These are phyloP conservation scores for Barnettozyma vustinii DNA, from an alignment of 805 yeast genomes.

Conservation along the genomic window DNA sequence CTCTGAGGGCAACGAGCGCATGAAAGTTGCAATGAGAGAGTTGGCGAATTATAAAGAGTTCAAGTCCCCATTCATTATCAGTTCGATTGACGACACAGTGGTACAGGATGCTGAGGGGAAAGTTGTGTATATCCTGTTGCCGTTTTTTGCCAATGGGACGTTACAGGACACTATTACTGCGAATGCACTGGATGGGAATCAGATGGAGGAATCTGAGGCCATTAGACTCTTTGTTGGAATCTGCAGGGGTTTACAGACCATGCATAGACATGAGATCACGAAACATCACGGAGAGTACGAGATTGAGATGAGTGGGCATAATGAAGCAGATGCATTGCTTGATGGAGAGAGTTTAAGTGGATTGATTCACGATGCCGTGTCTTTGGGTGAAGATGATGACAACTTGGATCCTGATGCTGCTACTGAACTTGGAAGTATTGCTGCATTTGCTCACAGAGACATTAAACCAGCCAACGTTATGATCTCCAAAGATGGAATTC, in stretches of 20 bases:
- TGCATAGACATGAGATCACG: slow-evolving; percentile 45
- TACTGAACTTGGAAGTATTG: slow-evolving; percentile 50
- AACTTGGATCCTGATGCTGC: not conserved
- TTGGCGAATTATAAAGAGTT: slow-evolving; percentile 71
- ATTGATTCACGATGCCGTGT: slow-evolving; percentile 25
- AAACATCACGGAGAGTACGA: slow-evolving; percentile 2
- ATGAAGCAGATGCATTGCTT: slow-evolving; percentile 14
- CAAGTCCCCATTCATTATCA: slow-evolving; percentile 59
- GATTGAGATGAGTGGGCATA: slow-evolving; percentile 18
- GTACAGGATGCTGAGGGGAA: slow-evolving; percentile 74
- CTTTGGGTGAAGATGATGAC: slow-evolving; percentile 10
- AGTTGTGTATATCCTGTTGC: slow-evolving; percentile 72
- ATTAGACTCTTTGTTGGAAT: slow-evolving; percentile 59
- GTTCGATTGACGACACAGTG: slow-evolving; percentile 64
- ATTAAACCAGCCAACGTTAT: slow-evolving; percentile 86
- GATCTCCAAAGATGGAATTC: slow-evolving; percentile 67
- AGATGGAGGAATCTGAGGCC: slow-evolving; percentile 59
- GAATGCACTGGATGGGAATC: slow-evolving; percentile 48
- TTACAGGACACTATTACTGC: slow-evolving; percentile 75
- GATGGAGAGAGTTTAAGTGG: slow-evolving; percentile 24
- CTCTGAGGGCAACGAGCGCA: slow-evolving; percentile 76
- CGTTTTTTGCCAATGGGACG: slow-evolving; percentile 68
- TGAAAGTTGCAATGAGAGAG: slow-evolving; percentile 71
- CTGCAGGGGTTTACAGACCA: slow-evolving; percentile 65
- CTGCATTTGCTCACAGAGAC: slow-evolving; percentile 81